Conservation (phyloP, 1,284 basidiomycete species). For the Naganishia albida region DNA sequence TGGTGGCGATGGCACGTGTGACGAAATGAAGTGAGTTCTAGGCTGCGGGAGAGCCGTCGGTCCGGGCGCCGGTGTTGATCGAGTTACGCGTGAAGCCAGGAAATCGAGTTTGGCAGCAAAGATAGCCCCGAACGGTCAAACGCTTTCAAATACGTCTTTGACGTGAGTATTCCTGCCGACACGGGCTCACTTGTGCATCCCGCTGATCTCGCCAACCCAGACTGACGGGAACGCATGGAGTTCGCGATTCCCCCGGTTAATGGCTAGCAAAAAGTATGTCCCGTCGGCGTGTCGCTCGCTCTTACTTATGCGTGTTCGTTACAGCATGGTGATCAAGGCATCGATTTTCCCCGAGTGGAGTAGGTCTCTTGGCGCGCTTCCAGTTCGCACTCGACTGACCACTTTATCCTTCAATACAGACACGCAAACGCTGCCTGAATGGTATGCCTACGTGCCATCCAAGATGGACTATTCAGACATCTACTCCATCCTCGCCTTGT, state of each 20-base stretch:
- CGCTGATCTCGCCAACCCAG: slow-evolving; percentile 30
- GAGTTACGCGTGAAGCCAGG: slow-evolving; percentile 31
- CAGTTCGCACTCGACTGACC: neutral
- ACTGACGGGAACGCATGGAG: slow-evolving; percentile 55
- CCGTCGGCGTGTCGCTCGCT: neutral
- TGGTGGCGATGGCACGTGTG: slow-evolving; percentile 51
- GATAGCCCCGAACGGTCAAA: slow-evolving; percentile 50
- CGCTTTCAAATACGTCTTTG: slow-evolving; percentile 55
- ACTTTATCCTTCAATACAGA: slow-evolving; percentile 35
- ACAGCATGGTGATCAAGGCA: slow-evolving; percentile 53
- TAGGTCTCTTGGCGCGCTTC: slow-evolving; percentile 32
- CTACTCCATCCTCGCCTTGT: slow-evolving; percentile 54
- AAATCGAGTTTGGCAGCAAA: slow-evolving; percentile 49
- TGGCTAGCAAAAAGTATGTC: slow-evolving; percentile 51
- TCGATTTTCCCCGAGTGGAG: slow-evolving; percentile 56
- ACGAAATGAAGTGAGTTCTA: slow-evolving; percentile 46
- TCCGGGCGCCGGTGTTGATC: neutral
- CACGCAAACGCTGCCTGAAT: slow-evolving; percentile 51
- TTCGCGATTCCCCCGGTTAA: slow-evolving; percentile 53
- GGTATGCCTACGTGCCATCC: slow-evolving; percentile 55
- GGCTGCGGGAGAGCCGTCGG: too few relatives aligned
- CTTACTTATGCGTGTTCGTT: slow-evolving; percentile 4
- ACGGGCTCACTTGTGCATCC: neutral
- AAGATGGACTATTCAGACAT: slow-evolving; percentile 56
- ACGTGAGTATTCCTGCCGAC: slow-evolving; percentile 42